Base-by-base conservation (phyloP, 2,329 filamentous ascomycete species). In the Pseudohalonectria lignicola region DNA sequence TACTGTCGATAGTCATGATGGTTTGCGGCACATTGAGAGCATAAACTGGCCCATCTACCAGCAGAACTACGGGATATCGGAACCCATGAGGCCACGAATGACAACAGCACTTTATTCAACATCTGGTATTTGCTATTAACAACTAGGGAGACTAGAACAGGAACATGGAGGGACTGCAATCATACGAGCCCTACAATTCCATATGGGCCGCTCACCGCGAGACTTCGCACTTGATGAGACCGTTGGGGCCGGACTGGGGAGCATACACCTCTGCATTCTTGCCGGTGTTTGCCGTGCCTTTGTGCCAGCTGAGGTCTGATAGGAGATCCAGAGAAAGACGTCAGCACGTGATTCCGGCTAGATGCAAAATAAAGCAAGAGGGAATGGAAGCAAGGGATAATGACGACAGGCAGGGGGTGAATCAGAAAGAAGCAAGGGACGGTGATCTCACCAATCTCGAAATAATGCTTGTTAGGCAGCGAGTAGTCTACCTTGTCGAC, bases 391-490 rank as follows among this genome's bases (percentile, higher is more conserved):
- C n/a, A n/a, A n/a, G n/a, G n/a, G n/a, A n/a, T 16, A 17, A 20
- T 7, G 5, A 23, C 15, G 18, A 13, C 16, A 16, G 20, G n/a
- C 5, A 28, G 12, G 5, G 13, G n/a, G 21, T 3, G 32, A 26
- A 15, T 10, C 11, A 3, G 6, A 25, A 13, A 31, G 23, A 8
- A 26, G 7, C 8, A 8, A 26, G 23, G 23, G 23, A 26, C 23
- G 23, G 12, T 7, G 23, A 26, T 26, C 80, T 64, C 66, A 86
- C 36, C 29, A 60, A 96, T 81, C 63, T 96, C 90, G 55, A 96
- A 96, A 66, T 95, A 96, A 64, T 98, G 92, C 69, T 95, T 96
- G 70, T 98, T 98, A 10, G 92, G 92, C 53, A 98, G 70, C 8
- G 81, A 71, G 57, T 95, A 96, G 50, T 82, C 75, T 31, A 92